These are phyloP conservation scores for Larix sibirica DNA, from an alignment of 83 land plant species.

Conservation along the genomic window DNA sequence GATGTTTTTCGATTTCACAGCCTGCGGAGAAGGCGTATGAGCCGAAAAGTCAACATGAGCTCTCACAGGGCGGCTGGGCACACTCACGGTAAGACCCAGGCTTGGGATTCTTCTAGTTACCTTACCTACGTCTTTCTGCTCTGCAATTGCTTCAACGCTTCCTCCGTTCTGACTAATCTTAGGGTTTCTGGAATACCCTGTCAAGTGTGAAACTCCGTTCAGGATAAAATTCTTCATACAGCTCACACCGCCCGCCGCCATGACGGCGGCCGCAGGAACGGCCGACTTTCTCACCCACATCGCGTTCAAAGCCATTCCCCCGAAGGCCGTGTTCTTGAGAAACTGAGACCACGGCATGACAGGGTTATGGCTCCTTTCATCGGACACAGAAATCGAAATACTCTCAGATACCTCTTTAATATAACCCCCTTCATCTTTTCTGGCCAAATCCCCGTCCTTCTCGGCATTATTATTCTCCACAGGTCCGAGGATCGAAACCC, in stretches of 20 bases:
- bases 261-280: neutral
- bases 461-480: neutral
- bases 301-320: neutral
- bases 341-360: neutral
- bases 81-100: neutral
- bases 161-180: too few species aligned
- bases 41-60: too few species aligned
- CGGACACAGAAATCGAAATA: too few species aligned
- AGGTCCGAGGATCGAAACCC: neutral
- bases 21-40: too few species aligned
- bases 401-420: neutral
- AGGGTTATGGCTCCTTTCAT: too few species aligned
- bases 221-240: neutral
- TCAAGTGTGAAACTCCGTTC: neutral
- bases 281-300: neutral
- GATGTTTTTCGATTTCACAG: too few species aligned
- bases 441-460: neutral
- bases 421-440: neutral
- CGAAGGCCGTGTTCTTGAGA: neutral
- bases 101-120: neutral
- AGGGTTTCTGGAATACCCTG: too few species aligned
- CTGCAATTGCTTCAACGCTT: too few species aligned
- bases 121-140: too few species aligned
- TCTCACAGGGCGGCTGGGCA: neutral
- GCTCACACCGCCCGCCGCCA: neutral